Evolutionary conservation across 1,284 basidiomycete genomes (phyloP), one percentile per base, ranked within the genome.

Genomic region (Tetrapyrgos nigripes): DNA sequence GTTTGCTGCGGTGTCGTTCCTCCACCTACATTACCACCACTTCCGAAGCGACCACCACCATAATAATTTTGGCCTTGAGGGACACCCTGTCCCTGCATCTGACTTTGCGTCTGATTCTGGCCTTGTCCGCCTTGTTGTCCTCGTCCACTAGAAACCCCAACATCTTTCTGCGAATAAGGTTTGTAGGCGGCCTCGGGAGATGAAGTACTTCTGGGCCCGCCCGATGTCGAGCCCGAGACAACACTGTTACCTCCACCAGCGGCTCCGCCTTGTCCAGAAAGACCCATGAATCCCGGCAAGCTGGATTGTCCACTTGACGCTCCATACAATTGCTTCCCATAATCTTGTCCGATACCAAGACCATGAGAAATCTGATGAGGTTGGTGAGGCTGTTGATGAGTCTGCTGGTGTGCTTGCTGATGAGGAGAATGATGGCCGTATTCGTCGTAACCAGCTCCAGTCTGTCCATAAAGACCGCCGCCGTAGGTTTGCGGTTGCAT

Each of bases 171-270:
- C 28, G 82, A 83, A 66, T 91, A 91, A 10, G 87, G 86, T 70
- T 92, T 92, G 73, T 90, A 92, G 11, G 87, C 76, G 11, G 85
- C 76, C 71, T 92, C 89, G 1, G 90, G 89, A 6, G 88, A 91
- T 6, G 78, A 76, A 46, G 77, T 81, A 19, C 77, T 77, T 24
- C 77, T 68, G 19, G 73, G 75, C 14, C 76, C 79, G 57, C 73
- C 70, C 24, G 66, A 64, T 53, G 72, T 73, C 1, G 69, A 51
- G 9, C 54, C 56, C 3, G 67, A 77, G 67, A 31, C 82, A 17
- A 40, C 37, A 5, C 14, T 17, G 19, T 40, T 40, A 70, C 70
- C 86, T 76, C 54, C 76, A 13, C 81, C 80, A 4, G 82, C 79
- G 0, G 80, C 73, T 0, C 78, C 77, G 17, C 79, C 76, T 64